These are phyloP conservation scores for Thalassia testudinum DNA, from an alignment of 116 monocot genomes.

Conservation along the genomic window DNA sequence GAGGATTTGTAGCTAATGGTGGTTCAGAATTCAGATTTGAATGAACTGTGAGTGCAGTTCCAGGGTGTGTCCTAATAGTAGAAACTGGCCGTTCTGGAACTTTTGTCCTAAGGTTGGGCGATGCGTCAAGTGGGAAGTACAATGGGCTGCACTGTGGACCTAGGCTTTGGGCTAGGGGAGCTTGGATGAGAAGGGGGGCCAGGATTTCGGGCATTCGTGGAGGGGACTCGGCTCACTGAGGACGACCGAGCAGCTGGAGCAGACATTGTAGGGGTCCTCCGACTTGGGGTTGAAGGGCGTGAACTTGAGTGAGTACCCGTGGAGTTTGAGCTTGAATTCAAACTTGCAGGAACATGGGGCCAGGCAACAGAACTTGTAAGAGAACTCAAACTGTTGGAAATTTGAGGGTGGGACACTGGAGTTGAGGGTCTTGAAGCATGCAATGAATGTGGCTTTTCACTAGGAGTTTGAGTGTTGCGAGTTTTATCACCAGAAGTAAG, in stretches of 20 bases:
- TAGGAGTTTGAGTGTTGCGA: constrained; percentile 6
- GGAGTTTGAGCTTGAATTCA: constrained; percentile 18
- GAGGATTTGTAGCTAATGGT: constrained; percentile 10
- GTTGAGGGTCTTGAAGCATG: constrained; percentile 57
- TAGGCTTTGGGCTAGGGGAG: constrained; percentile 38
- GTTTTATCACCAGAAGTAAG: constrained; percentile 14
- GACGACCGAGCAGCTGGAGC: constrained; percentile 22
- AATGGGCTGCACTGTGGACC: constrained; percentile 27
- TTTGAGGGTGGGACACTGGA: constrained; percentile 35
- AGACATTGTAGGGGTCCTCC: constrained; percentile 12
- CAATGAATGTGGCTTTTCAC: constrained; percentile 15
- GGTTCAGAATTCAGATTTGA: constrained; percentile 18
- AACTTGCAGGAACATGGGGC: constrained; percentile 13
- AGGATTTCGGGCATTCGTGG: constrained; percentile 7
- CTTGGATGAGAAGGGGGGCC: constrained; percentile 14
- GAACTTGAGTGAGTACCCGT: constrained; percentile 1
- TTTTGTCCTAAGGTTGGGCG: constrained; percentile 68
- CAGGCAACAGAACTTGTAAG: constrained; percentile 31
- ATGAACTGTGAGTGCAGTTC: constrained; percentile 5
- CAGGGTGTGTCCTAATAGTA: constrained; percentile 48
- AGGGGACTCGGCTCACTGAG: constrained; percentile 25
- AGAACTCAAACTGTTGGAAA: constrained; percentile 14
- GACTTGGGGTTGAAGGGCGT: constrained; percentile 58
- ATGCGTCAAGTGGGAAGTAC: constrained; percentile 46
- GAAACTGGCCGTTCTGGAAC: constrained; percentile 58